A percentile compares a stretch with the other conserved stretches of the same genome.
Conservation (phyloP, 768 basidiomycete species). For the Rhodocollybia butyracea region DNA sequence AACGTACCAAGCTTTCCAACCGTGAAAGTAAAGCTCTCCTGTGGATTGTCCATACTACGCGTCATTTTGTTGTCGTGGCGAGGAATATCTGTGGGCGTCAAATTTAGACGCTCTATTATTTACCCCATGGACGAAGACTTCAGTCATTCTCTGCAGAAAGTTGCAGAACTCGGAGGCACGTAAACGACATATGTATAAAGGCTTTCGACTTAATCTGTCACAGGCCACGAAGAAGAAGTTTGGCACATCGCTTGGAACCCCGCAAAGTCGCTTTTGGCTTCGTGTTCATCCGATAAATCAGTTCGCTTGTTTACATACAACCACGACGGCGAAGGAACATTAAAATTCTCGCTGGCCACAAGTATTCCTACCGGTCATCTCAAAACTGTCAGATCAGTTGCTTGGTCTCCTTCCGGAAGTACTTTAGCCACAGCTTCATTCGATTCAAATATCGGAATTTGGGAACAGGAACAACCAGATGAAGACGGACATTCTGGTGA, state of each 20-base stretch:
- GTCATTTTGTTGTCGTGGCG: neutral
- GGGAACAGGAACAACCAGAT: conserved; percentile 68
- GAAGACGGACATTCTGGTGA: conserved; percentile 46
- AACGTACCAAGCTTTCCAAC: conserved; percentile 90
- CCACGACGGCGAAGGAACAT: conserved; percentile 16
- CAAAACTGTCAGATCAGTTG: conserved; percentile 81
- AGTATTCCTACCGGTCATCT: conserved; percentile 82
- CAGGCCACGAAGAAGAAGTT: conserved; percentile 79
- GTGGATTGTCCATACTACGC: conserved; percentile 1
- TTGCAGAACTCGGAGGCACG: conserved; percentile 6
- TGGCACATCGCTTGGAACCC: conserved; percentile 94
- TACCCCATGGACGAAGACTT: conserved; percentile 1
- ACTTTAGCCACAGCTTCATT: conserved; percentile 92
- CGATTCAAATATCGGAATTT: conserved; percentile 88
- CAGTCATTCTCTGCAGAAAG: neutral
- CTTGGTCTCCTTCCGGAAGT: conserved; percentile 87
- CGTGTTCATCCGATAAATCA: conserved; percentile 93
- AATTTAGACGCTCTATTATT: neutral
- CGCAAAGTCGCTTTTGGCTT: conserved; percentile 73
- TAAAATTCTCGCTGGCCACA: conserved; percentile 50
- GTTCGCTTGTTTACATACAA: conserved; percentile 80
- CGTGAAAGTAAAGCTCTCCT: conserved; percentile 83
- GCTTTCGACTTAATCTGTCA: neutral
- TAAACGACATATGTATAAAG: neutral
- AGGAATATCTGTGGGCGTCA: too few species aligned